Base-by-base conservation (phyloP, 306 rosid species). In the Geum urbanum region DNA sequence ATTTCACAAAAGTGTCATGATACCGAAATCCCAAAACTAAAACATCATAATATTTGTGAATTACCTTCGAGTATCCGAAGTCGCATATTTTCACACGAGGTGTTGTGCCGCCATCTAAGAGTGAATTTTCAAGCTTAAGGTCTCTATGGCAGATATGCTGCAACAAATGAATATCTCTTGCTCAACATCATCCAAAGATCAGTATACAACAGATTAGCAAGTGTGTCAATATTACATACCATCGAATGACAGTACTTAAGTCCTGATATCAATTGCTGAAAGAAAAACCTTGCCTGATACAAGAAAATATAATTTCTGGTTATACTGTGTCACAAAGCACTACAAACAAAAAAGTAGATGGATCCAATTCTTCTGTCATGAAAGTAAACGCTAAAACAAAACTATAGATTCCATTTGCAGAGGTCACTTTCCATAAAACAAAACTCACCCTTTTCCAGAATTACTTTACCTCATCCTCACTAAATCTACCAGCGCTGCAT, bases 131-230 rank as follows among this genome's bases (percentile, higher is more conserved):
- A 65, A 91, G 97, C 84, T 91, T 91, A 76, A 91, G 86, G 78
- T 91, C 96, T 80, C 97, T 85, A 70, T 91, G 96, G 77, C 97
- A 91, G 53, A 91, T 91, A 85, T 80, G 86, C 97, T 91, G 90
- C 82, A 75, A 47, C 37, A 71, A 45, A 69, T 11, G 72, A 72
- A 43, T 47, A 68, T 24, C 56, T 75, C 40, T 27, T 72, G 19
- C 16, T 47, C 61, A 12, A 55, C 49, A n/a, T 54, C 58, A 73
- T 54, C 57, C 13, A 63, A 44, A 55, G 67, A 47, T 14, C 41
- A n/a, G 15, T 47, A 9, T 56, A 27, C 20, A 61, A 59, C 45
- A 63, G 43, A 62, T 39, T 8, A 22, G 20, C 61, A 69, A 73
- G 66, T 9, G 69, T 13, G 61, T 51, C 18, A 24, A 60, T 15